These are phyloP conservation scores for Effrenium voratum DNA, from an alignment of 73 alveolate genomes.

Conservation along the genomic window DNA sequence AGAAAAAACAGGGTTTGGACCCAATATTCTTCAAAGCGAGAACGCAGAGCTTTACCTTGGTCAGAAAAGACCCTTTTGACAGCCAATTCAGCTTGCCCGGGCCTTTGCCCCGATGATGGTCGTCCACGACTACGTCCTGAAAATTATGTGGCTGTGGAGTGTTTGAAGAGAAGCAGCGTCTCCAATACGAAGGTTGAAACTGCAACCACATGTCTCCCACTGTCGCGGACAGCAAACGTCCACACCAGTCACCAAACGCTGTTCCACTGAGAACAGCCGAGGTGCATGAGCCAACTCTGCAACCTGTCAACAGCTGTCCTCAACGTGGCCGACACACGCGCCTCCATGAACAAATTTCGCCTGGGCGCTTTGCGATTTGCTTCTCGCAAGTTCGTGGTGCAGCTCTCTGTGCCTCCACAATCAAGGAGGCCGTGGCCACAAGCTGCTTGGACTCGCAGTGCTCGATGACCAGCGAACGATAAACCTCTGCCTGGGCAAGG, in stretches of 20 bases:
- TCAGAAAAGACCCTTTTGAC: background rate
- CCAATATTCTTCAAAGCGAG: too few relatives aligned
- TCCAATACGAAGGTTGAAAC: too few relatives aligned
- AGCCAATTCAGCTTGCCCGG: background rate
- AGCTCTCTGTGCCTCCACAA: background rate
- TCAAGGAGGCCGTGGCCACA: conserved; percentile 33
- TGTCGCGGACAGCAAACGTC: too few relatives aligned
- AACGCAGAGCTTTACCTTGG: too few relatives aligned
- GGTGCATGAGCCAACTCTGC: too few relatives aligned
- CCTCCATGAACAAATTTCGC: conserved; percentile 60
- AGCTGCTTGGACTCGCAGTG: background rate
- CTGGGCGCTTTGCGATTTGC: background rate
- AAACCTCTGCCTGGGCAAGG: conserved; percentile 6
- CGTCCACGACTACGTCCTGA: conserved; percentile 63
- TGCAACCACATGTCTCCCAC: too few relatives aligned
- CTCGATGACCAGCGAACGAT: conserved; percentile 62
- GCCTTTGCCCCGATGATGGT: conserved; percentile 52
- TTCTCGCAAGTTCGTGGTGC: background rate
- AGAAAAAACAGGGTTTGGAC: too few relatives aligned
- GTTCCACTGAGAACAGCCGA: too few relatives aligned
- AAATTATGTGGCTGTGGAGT: too few relatives aligned
- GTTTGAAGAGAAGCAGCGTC: too few relatives aligned
- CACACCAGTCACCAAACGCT: too few relatives aligned
- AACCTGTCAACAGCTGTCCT: too few relatives aligned
- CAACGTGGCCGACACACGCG: conserved; percentile 31